A percentile compares a stretch with the other conserved stretches of the same genome.
Conservation (phyloP, 768 basidiomycete species). For the Infundibulicybe gibba region DNA sequence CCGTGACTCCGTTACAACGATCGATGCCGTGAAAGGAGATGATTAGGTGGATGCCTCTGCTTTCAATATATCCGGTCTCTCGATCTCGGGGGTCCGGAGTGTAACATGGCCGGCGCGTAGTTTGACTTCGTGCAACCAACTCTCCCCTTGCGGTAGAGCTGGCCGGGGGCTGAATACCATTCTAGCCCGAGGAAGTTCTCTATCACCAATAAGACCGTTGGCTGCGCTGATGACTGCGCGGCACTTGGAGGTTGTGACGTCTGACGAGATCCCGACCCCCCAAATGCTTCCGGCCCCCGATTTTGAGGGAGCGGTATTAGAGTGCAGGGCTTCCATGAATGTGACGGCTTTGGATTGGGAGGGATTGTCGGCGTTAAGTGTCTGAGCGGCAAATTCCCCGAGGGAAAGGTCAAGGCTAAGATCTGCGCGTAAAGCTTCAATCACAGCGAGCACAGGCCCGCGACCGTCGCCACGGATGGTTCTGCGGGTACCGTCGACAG, state of each 20-base stretch:
- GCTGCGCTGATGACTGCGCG: constrained; percentile 74
- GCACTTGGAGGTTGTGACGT: constrained; percentile 68
- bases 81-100: not conserved
- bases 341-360: constrained; percentile 56
- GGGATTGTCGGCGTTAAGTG: constrained; percentile 37
- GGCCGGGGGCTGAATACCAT: constrained; percentile 20
- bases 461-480: constrained; percentile 75
- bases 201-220: constrained; percentile 55
- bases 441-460: constrained; percentile 72
- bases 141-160: constrained; percentile 6
- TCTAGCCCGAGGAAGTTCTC: constrained; percentile 35
- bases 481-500: constrained; percentile 60
- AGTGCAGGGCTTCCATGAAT: constrained; percentile 68
- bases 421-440: constrained; percentile 66
- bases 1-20: too few relatives aligned
- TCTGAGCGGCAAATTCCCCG: constrained; percentile 73
- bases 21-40: too few relatives aligned
- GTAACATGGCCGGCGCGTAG: constrained; percentile 15
- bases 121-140: constrained; percentile 18
- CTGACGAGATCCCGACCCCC: constrained; percentile 76
- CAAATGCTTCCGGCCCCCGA: constrained; percentile 52
- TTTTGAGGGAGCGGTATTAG: constrained; percentile 41
- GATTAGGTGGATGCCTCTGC: constrained; percentile 6
- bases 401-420: constrained; percentile 63
- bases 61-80: constrained; percentile 1